Conservation (phyloP, 306 rosid genomes). For the Phaseolus lunatus region DNA sequence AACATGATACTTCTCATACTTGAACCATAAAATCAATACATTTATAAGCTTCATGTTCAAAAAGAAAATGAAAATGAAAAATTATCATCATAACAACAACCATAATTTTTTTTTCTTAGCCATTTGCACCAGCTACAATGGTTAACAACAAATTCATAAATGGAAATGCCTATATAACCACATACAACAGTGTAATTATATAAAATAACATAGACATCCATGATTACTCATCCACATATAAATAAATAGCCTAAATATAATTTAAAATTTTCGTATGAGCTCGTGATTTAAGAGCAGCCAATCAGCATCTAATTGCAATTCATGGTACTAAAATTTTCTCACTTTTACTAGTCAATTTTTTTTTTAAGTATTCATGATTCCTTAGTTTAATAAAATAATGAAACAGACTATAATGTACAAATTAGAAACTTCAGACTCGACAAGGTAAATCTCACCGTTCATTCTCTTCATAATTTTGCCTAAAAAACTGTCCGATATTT, state of each 20-base stretch:
- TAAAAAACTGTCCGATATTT: not conserved
- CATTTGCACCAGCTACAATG: not conserved
- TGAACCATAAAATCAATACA: conserved; percentile 50
- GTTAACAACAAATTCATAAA: conserved; percentile 8
- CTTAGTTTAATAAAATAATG: not conserved
- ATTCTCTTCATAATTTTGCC: not conserved
- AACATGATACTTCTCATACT: conserved; percentile 97
- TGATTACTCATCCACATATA: not conserved
- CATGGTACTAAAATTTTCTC: not conserved
- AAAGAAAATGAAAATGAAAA: not conserved
- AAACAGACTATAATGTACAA: not conserved
- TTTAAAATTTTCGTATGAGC: not conserved
- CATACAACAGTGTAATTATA: not conserved
- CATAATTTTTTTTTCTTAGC: not conserved
- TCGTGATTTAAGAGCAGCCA: not conserved
- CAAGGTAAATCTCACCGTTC: conserved; percentile 15
- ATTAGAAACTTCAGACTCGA: not conserved
- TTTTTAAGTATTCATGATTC: not conserved
- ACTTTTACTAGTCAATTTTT: not conserved
- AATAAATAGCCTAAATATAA: not conserved
- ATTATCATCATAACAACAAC: not conserved
- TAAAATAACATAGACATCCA: not conserved
- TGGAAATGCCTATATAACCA: not conserved
- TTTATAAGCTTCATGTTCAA: not conserved
- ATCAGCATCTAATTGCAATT: conserved; percentile 5